A percentile compares a stretch with the other conserved stretches of the same genome.
Conservation (phyloP, 192 early-diverging fungal species). For the Backusella circina region DNA sequence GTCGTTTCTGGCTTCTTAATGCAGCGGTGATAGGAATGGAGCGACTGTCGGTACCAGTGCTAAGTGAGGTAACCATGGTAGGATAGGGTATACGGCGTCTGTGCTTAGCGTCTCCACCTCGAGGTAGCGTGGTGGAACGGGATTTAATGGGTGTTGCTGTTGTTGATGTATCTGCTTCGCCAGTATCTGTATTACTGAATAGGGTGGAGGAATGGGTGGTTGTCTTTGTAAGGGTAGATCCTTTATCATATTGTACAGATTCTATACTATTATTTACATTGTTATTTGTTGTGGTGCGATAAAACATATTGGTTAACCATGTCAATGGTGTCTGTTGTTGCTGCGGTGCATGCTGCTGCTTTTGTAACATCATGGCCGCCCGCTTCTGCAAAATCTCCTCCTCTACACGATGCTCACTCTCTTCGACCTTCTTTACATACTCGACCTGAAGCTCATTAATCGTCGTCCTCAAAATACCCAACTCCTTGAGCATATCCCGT, state of each 20-base stretch:
- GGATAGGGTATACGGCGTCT: background rate
- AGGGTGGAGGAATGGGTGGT: background rate
- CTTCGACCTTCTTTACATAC: conserved; percentile 56
- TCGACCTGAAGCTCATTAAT: conserved; percentile 58
- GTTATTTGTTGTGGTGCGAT: background rate
- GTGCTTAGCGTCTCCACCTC: background rate
- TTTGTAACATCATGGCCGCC: too few species aligned
- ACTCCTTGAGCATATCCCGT: conserved; percentile 46
- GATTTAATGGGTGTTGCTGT: background rate
- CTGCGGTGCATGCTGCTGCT: background rate
- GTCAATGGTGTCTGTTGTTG: background rate
- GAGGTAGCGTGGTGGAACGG: background rate
- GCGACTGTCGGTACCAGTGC: conserved; percentile 2
- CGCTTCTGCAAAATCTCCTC: conserved; percentile 40
- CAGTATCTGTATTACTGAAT: too few species aligned
- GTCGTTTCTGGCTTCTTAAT: background rate
- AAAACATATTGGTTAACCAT: conserved; percentile 15
- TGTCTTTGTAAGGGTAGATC: background rate
- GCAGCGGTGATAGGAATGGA: background rate
- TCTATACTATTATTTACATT: background rate
- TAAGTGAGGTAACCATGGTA: background rate
- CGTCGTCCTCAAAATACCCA: conserved; percentile 48
- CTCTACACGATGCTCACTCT: conserved; percentile 46
- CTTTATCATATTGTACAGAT: background rate
- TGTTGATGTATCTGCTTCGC: background rate